Evolutionary conservation across 2,329 filamentous ascomycete genomes (phyloP), one percentile per base, ranked within the genome.

Genomic region (Exophiala sp.): DNA sequence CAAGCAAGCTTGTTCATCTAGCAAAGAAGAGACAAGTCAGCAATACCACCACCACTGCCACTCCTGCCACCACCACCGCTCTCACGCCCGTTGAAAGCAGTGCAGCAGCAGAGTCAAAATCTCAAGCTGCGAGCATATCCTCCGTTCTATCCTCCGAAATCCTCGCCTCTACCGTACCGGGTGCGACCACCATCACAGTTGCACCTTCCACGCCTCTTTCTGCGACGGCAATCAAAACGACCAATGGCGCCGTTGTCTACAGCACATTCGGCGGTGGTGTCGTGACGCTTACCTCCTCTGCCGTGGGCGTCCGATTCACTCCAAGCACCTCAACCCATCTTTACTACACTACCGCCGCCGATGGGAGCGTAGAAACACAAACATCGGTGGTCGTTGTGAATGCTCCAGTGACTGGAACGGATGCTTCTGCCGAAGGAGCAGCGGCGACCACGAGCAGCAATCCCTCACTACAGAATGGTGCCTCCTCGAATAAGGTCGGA

Each of bases 1-100:
- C 85, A 14, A 81, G 78, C 8, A 80, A 81, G 54, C 74, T 89
- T 59, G 76, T 86, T 51, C 80, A 83, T 53, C 71, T 90, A 52
- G 86, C 82, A 35, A 80, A 85, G 56, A 80, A 86, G 58, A 80
- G 84, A 59, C 68, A 72, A 35, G 49, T 52, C 24, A 59, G 57
- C 52, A 57, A 68, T 48, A 63, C 69, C 41, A 71, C 57, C 35
- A 55, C 60, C 10, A 45, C 63, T 1, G 50, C 60, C 2, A 29
- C 60, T n/a, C 42, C 59, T 39, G 35, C 50, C 32, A 54, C 57
- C 12, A 34, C 29, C 34, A 58, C 51, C 6, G 32, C 58, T 32
- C 54, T 64, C n/a, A 50, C 61, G 35, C 62, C 64, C 29, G 67
- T 61, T 20, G 44, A 58, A 3, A 63, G 59, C 21, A 62, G 62